Conservation (phyloP, 1,284 basidiomycete genomes). For the Cystobasidium pallidum region DNA sequence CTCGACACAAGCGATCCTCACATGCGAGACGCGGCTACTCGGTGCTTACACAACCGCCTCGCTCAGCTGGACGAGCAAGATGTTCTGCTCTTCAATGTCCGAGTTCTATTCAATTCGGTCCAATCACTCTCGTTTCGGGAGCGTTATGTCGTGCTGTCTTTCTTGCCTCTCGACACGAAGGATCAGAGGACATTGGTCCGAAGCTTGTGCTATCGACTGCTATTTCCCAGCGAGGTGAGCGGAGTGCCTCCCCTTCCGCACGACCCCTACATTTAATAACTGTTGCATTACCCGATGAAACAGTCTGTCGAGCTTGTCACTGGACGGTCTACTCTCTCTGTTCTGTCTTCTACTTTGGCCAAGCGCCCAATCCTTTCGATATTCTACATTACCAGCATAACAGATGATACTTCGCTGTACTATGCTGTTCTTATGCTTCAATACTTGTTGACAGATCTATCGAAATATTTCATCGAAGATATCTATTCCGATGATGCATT, state of each 20-base stretch:
- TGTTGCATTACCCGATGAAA: not conserved
- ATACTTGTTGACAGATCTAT: conserved; percentile 22
- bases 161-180: conserved; percentile 20
- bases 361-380: conserved; percentile 2
- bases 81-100: not conserved
- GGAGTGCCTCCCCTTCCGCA: not conserved
- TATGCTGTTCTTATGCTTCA: conserved; percentile 31
- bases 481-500: conserved; percentile 3
- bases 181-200: not conserved
- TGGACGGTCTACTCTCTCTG: not conserved
- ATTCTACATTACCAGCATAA: not conserved
- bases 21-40: conserved; percentile 6
- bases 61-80: not conserved
- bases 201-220: conserved; percentile 17
- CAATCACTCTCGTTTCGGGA: conserved; percentile 7
- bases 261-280: no score
- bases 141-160: conserved; percentile 4
- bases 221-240: conserved; percentile 3
- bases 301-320: not conserved
- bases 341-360: not conserved
- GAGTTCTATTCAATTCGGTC: not conserved
- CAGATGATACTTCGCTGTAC: conserved; percentile 24
- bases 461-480: conserved; percentile 15
- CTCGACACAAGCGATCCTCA: conserved; percentile 7
- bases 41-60: not conserved